Percentiles rank a stretch among this genome's conserved stretches.
Evolutionary conservation across 257 asterid genomes (phyloP).

Genomic region (Anisodus acutangulus): DNA sequence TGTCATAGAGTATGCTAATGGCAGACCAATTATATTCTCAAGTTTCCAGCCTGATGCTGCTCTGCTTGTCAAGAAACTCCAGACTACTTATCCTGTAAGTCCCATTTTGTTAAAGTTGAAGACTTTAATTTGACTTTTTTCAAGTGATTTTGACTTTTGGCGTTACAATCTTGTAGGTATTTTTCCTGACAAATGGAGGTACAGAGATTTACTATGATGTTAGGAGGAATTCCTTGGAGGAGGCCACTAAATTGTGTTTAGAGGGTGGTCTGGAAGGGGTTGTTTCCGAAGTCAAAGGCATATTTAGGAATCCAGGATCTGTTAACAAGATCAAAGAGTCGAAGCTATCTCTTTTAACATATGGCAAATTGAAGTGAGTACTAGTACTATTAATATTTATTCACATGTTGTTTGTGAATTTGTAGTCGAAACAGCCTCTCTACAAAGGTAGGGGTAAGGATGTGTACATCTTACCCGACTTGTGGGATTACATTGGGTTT

Average conservation of each 20-base stretch:
- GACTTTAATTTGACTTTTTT: background rate
- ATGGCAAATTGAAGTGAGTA: conserved; percentile 88
- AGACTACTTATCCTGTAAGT: conserved; percentile 71
- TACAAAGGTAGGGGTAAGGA: too few species aligned
- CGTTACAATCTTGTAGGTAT: conserved; percentile 56
- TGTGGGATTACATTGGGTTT: too few species aligned
- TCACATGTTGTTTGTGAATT: background rate
- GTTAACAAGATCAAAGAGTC: conserved; percentile 76
- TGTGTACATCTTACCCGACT: too few species aligned
- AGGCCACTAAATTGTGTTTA: conserved; percentile 70
- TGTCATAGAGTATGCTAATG: conserved; percentile 63
- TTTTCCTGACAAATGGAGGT: conserved; percentile 89
- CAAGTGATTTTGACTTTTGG: background rate
- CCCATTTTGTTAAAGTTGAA: background rate
- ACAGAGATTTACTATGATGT: conserved; percentile 66
- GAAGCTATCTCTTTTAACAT: conserved; percentile 72
- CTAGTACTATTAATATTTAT: conserved; percentile 22
- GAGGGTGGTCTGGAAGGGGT: conserved; percentile 91
- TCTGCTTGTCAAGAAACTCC: conserved; percentile 62
- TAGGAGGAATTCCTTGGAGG: conserved; percentile 85
- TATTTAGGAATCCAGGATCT: conserved; percentile 75
- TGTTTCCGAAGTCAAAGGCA: conserved; percentile 80
- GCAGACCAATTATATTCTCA: conserved; percentile 74
- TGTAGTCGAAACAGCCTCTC: background rate
- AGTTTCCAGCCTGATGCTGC: conserved; percentile 93